phyloP scores from a whole-genome alignment of 805 yeast genomes.

The Wickerhamiella nectarea region DNA sequence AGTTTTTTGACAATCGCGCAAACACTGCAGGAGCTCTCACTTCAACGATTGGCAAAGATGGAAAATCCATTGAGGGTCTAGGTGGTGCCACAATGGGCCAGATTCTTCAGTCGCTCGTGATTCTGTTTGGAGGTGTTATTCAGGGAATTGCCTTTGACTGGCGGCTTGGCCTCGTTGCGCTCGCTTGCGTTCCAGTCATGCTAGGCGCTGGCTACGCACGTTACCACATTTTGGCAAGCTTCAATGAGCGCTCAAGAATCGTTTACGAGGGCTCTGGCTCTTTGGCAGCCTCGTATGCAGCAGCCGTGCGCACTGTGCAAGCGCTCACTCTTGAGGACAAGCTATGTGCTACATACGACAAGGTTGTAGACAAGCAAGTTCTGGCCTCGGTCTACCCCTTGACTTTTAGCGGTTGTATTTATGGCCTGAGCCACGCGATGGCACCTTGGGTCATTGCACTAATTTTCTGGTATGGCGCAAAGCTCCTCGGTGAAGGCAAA shows the following conservation, averaged over 20 bases:
- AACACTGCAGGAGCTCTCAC: constrained; percentile 30
- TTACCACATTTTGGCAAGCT: constrained; percentile 23
- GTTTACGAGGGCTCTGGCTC: constrained; percentile 30
- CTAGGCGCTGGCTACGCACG: constrained; percentile 30
- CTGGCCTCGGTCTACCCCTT: constrained; percentile 20
- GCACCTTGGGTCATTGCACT: constrained; percentile 30
- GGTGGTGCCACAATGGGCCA: constrained; percentile 32
- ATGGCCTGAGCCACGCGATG: constrained; percentile 28
- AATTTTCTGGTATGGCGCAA: constrained; percentile 33
- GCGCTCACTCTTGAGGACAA: constrained; percentile 30
- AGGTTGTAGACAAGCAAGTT: constrained; percentile 23
- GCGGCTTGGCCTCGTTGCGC: constrained; percentile 30
- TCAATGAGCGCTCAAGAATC: constrained; percentile 27
- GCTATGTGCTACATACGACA: constrained; percentile 24
- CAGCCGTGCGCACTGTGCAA: constrained; percentile 31
- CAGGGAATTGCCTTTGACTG: constrained; percentile 29
- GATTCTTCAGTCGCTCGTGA: constrained; percentile 26
- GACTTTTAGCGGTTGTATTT: constrained; percentile 25
- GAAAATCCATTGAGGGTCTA: constrained; percentile 29
- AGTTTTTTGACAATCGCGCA: constrained; percentile 26
- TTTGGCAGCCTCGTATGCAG: constrained; percentile 29
- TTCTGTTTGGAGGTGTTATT: constrained; percentile 29
- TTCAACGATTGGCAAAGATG: constrained; percentile 29
- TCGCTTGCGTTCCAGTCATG: constrained; percentile 28
- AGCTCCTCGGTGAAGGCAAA: constrained; percentile 24